These are phyloP conservation scores for Neonectria ditissima DNA, from an alignment of 2,329 filamentous ascomycete species.

Conservation along the genomic window DNA sequence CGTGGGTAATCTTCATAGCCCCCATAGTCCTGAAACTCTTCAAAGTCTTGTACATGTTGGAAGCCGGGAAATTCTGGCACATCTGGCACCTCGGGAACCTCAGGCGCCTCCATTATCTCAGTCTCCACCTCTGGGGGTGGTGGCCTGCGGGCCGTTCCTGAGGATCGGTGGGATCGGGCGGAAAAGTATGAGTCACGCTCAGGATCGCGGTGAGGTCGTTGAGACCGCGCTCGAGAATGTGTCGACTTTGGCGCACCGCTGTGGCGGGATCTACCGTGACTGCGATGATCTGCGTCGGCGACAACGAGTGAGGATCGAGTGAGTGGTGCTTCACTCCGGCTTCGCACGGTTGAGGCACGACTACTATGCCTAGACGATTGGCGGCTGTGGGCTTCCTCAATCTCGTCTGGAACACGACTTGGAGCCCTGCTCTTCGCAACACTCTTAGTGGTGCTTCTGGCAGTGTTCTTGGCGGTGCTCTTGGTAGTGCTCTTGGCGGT, in stretches of 20 bases:
- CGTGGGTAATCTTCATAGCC: constrained; percentile 11
- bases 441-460: constrained; percentile 36
- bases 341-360: constrained; percentile 48
- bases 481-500: constrained; percentile 30
- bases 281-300: constrained; percentile 56
- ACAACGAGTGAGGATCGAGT: constrained; percentile 54
- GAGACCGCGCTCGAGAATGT: constrained; percentile 39
- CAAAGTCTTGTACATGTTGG: constrained; percentile 18
- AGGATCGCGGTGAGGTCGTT: constrained; percentile 43
- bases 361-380: constrained; percentile 52
- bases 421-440: constrained; percentile 38
- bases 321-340: constrained; percentile 56
- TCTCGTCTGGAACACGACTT: constrained; percentile 45
- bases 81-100: constrained; percentile 17
- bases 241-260: constrained; percentile 45
- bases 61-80: constrained; percentile 34
- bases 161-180: constrained; percentile 48
- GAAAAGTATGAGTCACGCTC: constrained; percentile 61
- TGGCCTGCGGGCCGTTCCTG: constrained; percentile 37
- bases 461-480: constrained; percentile 31
- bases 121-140: constrained; percentile 44
- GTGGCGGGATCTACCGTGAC: constrained; percentile 54
- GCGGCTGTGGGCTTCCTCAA: constrained; percentile 56
- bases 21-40: constrained; percentile 9
- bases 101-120: constrained; percentile 43